Evolutionary conservation across 768 basidiomycete genomes (phyloP).

Genomic region (Mycena alexandri): DNA sequence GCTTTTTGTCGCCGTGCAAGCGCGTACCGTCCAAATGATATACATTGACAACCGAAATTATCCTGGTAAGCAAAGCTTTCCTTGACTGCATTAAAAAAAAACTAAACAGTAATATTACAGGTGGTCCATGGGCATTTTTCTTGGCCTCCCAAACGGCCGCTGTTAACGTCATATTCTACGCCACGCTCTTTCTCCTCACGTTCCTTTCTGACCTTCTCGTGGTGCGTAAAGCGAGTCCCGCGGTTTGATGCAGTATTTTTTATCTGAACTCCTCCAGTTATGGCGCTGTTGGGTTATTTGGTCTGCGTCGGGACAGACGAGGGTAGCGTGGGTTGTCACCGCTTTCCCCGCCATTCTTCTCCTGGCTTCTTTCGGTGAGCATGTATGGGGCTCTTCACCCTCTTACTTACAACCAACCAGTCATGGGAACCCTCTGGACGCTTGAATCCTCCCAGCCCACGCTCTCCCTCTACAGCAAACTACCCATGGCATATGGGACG

Average conservation of each 20-base stretch:
- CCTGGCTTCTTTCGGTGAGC: slow-evolving; percentile 57
- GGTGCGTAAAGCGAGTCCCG: slow-evolving; percentile 42
- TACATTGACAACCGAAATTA: slow-evolving; percentile 58
- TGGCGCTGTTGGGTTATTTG: slow-evolving; percentile 65
- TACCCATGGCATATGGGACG: slow-evolving; percentile 52
- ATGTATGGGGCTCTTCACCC: neutral
- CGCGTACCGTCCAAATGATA: slow-evolving; percentile 55
- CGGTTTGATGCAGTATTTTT: neutral
- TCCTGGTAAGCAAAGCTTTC: slow-evolving; percentile 41
- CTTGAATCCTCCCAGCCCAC: slow-evolving; percentile 57
- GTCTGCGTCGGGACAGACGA: slow-evolving; percentile 49
- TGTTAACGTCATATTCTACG: slow-evolving; percentile 59
- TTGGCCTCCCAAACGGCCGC: slow-evolving; percentile 54
- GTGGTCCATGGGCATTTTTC: slow-evolving; percentile 60
- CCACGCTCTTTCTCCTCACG: slow-evolving; percentile 57
- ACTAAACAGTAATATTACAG: slow-evolving; percentile 1
- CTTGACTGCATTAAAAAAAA: neutral
- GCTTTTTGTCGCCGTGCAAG: slow-evolving; percentile 54
- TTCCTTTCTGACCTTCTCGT: slow-evolving; percentile 59
- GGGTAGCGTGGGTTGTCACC: slow-evolving; percentile 48
- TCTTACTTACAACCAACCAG: slow-evolving; percentile 37
- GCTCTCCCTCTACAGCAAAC: slow-evolving; percentile 53
- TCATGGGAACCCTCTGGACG: slow-evolving; percentile 58
- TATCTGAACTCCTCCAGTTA: slow-evolving; percentile 43
- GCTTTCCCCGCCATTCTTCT: slow-evolving; percentile 53